Conservation (phyloP, 352 stramenopile genomes). For the Sclerospora graminicola region DNA sequence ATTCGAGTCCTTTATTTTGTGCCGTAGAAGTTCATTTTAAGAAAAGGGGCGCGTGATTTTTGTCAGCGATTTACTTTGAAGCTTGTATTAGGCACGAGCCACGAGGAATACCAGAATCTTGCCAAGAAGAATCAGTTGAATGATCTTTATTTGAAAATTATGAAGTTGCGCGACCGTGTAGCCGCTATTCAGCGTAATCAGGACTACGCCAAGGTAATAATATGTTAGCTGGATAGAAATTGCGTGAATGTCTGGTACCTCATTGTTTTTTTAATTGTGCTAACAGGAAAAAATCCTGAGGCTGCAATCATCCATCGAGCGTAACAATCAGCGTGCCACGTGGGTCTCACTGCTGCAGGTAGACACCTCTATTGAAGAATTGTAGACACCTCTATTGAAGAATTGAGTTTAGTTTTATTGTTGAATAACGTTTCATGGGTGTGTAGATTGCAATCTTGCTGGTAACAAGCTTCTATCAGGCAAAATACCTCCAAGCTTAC, state of each 20-base stretch:
- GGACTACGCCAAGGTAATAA: conserved; percentile 67
- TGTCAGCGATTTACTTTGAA: conserved; percentile 60
- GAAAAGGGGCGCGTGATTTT: neutral
- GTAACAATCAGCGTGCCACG: conserved; percentile 66
- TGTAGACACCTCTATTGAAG: no score
- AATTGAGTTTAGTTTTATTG: neutral
- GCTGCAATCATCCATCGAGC: conserved; percentile 64
- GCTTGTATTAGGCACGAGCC: conserved; percentile 57
- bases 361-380: no score
- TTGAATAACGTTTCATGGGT: neutral
- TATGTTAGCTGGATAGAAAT: neutral
- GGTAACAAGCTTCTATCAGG: conserved; percentile 63
- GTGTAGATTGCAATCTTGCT: conserved; percentile 57
- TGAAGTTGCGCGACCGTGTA: conserved; percentile 73
- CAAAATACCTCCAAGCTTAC: conserved; percentile 68
- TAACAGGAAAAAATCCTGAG: conserved; percentile 55
- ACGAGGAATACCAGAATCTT: conserved; percentile 71
- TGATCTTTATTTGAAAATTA: conserved; percentile 65
- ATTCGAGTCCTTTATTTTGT: neutral
- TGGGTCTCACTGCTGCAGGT: conserved; percentile 80
- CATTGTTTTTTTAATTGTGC: neutral
- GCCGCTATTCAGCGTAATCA: conserved; percentile 70
- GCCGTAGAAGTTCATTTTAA: neutral
- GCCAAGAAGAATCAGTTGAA: conserved; percentile 80
- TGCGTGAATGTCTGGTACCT: neutral